A percentile compares a stretch with the other conserved stretches of the same genome.
Conservation (phyloP, 164 flowering plant genomes). For the Sedum album region DNA sequence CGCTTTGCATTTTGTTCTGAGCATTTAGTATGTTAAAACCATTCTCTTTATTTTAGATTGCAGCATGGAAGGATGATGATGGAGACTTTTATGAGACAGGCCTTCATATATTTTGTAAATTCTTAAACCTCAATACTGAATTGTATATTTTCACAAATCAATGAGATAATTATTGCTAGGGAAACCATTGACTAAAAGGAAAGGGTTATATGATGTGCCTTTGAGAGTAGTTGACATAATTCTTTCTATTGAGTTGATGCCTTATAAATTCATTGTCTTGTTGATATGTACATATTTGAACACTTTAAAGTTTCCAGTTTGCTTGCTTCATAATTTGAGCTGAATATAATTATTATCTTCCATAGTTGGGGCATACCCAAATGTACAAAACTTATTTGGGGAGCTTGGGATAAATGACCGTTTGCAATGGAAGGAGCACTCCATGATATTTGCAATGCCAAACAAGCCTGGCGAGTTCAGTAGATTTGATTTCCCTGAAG, state of each 20-base stretch:
- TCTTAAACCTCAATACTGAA: background rate
- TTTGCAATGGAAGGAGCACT: conserved; percentile 98
- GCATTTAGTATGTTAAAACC: too few relatives aligned
- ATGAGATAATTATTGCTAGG: background rate
- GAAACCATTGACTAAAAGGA: background rate
- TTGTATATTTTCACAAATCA: background rate
- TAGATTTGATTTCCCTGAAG: conserved; percentile 91
- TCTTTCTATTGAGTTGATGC: background rate
- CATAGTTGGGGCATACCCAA: conserved; percentile 97
- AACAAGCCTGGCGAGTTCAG: conserved; percentile 94
- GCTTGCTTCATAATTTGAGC: background rate
- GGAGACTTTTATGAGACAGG: conserved; percentile 99
- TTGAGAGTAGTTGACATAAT: background rate
- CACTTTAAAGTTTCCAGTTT: background rate
- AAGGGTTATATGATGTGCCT: background rate
- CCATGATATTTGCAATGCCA: conserved; percentile 99
- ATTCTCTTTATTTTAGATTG: conserved; percentile 40
- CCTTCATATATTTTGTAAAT: conserved; percentile 93
- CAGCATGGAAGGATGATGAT: conserved; percentile 96
- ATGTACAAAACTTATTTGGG: conserved; percentile 87
- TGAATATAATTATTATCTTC: background rate
- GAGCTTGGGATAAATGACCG: conserved; percentile 94
- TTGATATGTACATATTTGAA: background rate
- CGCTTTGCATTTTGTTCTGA: background rate
- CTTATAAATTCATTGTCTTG: background rate